phyloP scores from a whole-genome alignment of 208 protist genomes.

The Leishmania tarentolae region DNA sequence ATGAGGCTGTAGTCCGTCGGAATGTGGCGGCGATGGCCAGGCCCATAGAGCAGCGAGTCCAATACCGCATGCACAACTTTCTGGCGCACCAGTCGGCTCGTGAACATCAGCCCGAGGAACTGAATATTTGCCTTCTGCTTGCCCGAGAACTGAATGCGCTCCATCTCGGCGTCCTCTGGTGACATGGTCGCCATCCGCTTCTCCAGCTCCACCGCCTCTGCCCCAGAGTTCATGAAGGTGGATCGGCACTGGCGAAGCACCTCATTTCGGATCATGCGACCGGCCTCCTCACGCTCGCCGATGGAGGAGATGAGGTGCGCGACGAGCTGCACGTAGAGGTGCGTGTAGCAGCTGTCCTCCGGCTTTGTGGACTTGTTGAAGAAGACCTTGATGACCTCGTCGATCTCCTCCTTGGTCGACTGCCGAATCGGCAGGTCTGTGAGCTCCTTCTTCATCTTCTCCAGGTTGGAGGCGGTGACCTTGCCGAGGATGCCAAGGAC shows the following conservation, averaged over 20 bases:
- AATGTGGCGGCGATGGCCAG: conserved; percentile 55
- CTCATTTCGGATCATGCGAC: conserved; percentile 65
- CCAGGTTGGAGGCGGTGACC: conserved; percentile 72
- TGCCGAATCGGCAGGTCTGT: conserved; percentile 82
- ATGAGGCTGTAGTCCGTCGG: conserved; percentile 70
- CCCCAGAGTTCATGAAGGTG: conserved; percentile 67
- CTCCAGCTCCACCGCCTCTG: conserved; percentile 47
- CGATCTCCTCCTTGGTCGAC: conserved; percentile 82
- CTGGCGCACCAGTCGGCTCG: conserved; percentile 52
- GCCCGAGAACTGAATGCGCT: conserved; percentile 61
- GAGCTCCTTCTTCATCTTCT: conserved; percentile 76
- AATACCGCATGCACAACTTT: conserved; percentile 69
- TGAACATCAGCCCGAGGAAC: conserved; percentile 84
- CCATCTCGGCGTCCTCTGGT: conserved; percentile 61
- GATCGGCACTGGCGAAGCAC: conserved; percentile 74
- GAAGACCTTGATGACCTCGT: conserved; percentile 82
- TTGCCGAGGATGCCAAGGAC: conserved; percentile 86
- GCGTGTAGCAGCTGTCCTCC: conserved; percentile 75
- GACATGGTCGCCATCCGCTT: conserved; percentile 45
- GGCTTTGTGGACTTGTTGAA: conserved; percentile 86
- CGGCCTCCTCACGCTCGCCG: conserved; percentile 65
- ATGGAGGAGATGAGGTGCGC: conserved; percentile 69
- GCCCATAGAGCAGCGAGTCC: conserved; percentile 75
- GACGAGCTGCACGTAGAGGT: conserved; percentile 83
- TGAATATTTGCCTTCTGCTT: conserved; percentile 89